Evolutionary conservation across 768 basidiomycete species (phyloP).

Genomic region (Leucogyrophana mollusca): DNA sequence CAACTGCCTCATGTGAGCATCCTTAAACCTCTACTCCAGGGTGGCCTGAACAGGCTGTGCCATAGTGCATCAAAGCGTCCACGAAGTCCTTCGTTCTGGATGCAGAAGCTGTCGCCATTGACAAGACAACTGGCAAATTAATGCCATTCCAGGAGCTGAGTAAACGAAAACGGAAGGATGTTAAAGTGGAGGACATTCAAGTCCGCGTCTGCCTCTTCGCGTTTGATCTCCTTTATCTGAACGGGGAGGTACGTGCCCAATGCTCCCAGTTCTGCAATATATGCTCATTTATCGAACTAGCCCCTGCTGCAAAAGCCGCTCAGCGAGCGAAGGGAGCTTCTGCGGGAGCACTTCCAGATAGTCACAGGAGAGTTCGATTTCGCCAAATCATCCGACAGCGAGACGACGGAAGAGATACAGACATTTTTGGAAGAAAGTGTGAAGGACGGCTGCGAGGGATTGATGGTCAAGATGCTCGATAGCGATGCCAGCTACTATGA

Average conservation of each 20-base stretch:
- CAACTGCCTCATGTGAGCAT: constrained; percentile 76
- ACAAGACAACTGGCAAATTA: constrained; percentile 76
- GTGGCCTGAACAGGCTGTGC: too few relatives aligned
- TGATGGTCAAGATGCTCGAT: constrained; percentile 99
- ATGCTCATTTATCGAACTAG: constrained; percentile 38
- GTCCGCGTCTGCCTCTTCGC: constrained; percentile 95
- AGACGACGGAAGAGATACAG: constrained; percentile 92
- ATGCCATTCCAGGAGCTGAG: constrained; percentile 99
- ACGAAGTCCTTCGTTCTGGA: constrained; percentile 94
- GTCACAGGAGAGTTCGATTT: constrained; percentile 92
- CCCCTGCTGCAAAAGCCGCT: constrained; percentile 79
- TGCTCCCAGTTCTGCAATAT: not conserved
- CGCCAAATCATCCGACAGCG: constrained; percentile 86
- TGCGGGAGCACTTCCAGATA: constrained; percentile 75
- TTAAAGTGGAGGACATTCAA: constrained; percentile 96
- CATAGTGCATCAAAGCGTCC: constrained; percentile 83
- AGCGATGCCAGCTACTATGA: constrained; percentile 91
- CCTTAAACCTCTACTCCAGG: not conserved
- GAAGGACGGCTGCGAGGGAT: constrained; percentile 96
- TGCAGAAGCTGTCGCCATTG: constrained; percentile 95
- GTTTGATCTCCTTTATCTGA: constrained; percentile 94
- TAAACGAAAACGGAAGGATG: constrained; percentile 93
- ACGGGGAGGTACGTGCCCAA: constrained; percentile 75
- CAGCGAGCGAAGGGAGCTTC: constrained; percentile 69
- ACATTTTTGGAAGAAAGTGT: constrained; percentile 93